A percentile compares a stretch with the other conserved stretches of the same genome.
phyloP scores from a whole-genome alignment of 2,329 filamentous ascomycete genomes.

The Cercospora citrullina region DNA sequence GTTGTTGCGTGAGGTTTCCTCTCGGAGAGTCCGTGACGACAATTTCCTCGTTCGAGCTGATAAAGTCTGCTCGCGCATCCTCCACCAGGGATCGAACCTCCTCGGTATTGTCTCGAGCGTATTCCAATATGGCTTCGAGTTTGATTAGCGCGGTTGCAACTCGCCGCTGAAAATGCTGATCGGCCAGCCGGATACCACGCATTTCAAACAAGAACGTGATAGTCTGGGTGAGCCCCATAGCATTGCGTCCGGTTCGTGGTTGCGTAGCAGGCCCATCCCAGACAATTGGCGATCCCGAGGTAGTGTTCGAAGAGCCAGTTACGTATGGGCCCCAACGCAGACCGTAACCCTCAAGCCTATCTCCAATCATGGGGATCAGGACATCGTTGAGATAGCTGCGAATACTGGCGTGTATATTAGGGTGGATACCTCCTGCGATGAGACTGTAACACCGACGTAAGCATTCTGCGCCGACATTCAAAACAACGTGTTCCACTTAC shows the following conservation, averaged over 20 bases:
- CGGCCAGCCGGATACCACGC: slow-evolving; percentile 40
- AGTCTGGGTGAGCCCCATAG: slow-evolving; percentile 41
- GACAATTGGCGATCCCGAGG: slow-evolving; percentile 20
- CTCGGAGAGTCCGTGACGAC: slow-evolving; percentile 39
- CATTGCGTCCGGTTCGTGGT: slow-evolving; percentile 29
- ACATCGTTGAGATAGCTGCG: slow-evolving; percentile 36
- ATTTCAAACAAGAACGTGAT: slow-evolving; percentile 41
- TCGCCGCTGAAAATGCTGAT: slow-evolving; percentile 39
- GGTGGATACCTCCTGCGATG: slow-evolving; percentile 36
- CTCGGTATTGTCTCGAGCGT: slow-evolving; percentile 36
- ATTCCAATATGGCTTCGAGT: slow-evolving; percentile 40
- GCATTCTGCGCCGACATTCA: no score
- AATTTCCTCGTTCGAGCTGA: slow-evolving; percentile 34
- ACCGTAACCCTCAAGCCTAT: slow-evolving; percentile 31
- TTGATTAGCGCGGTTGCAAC: slow-evolving; percentile 38
- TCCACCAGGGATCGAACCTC: slow-evolving; percentile 37
- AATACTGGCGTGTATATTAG: slow-evolving; percentile 34
- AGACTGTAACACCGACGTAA: slow-evolving; percentile 19
- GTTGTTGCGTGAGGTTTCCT: slow-evolving; percentile 30
- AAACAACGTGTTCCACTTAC: neutral
- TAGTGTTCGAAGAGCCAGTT: slow-evolving; percentile 27
- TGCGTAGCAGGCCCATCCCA: slow-evolving; percentile 22
- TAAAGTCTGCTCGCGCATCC: slow-evolving; percentile 32
- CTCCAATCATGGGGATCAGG: slow-evolving; percentile 35
- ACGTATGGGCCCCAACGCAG: slow-evolving; percentile 41